Evolutionary conservation across 169 alveolate species (phyloP).

Genomic region (Cryptosporidium bovis): DNA sequence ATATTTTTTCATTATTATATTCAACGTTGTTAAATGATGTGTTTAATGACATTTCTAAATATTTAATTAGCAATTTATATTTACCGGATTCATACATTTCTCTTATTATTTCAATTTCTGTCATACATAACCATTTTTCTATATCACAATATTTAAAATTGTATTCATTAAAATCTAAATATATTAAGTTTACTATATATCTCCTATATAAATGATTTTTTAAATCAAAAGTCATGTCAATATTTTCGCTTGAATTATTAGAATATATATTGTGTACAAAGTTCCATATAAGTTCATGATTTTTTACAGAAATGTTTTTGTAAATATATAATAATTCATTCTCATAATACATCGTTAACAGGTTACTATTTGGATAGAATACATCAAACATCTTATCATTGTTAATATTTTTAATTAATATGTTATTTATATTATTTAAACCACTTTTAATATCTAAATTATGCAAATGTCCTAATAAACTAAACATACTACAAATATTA

Average conservation of each 20-base stretch:
- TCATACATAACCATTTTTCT: constrained; percentile 45
- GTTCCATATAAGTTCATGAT: constrained; percentile 37
- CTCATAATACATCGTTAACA: constrained; percentile 20
- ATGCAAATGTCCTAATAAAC: background rate
- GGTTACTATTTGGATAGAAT: constrained; percentile 7
- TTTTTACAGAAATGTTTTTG: constrained; percentile 13
- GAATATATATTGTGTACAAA: background rate
- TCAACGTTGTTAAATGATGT: background rate
- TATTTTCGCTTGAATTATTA: background rate
- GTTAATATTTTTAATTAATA: background rate
- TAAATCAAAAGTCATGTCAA: constrained; percentile 5
- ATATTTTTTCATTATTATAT: background rate
- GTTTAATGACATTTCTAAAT: constrained; percentile 17
- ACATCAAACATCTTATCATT: background rate
- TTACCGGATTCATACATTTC: constrained; percentile 11
- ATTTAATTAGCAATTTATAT: constrained; percentile 15
- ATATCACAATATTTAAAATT: constrained; percentile 5
- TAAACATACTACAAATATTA: constrained; percentile 20
- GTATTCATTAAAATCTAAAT: constrained; percentile 13
- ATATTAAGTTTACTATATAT: constrained; percentile 19
- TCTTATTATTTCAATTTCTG: constrained; percentile 2
- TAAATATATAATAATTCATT: constrained; percentile 17
- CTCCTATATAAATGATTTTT: constrained; percentile 27
- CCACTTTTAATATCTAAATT: constrained; percentile 6
- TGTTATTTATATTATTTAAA: background rate